A percentile compares a stretch with the other conserved stretches of the same genome.
These are phyloP conservation scores for Nymphaea colorata DNA, from an alignment of 164 flowering plant species.

Conservation along the genomic window DNA sequence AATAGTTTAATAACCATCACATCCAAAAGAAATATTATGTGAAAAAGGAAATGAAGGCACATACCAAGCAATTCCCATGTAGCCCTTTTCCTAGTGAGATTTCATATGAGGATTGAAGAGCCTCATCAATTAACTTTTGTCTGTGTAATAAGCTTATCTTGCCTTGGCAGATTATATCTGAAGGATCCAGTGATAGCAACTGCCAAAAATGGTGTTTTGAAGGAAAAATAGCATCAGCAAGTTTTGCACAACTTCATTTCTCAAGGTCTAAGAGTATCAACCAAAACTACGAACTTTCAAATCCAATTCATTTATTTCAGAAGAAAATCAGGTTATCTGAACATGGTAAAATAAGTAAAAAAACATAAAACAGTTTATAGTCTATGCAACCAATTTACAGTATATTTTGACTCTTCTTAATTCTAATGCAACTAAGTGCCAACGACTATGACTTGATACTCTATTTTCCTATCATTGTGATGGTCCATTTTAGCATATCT, in stretches of 20 bases:
- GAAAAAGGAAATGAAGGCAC: not conserved
- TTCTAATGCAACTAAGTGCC: too few relatives aligned
- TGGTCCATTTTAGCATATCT: too few relatives aligned
- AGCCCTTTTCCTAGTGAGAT: conserved; percentile 59
- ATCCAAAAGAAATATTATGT: too few relatives aligned
- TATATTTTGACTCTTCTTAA: too few relatives aligned
- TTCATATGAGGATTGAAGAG: conserved; percentile 54
- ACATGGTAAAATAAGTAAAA: too few relatives aligned
- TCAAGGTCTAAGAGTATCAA: not conserved
- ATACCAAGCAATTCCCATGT: conserved; percentile 73
- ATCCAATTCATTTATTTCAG: too few relatives aligned
- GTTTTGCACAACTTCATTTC: not conserved
- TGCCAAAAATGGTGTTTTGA: conserved; percentile 16
- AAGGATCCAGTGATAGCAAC: conserved; percentile 57
- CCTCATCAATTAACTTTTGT: conserved; percentile 56
- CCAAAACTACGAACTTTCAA: too few relatives aligned
- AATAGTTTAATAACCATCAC: not conserved
- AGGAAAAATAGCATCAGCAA: not conserved
- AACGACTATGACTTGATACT: too few relatives aligned
- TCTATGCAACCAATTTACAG: too few relatives aligned
- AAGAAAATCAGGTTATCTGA: too few relatives aligned
- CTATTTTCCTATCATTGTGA: too few relatives aligned
- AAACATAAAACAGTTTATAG: too few relatives aligned
- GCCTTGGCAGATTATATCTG: conserved; percentile 45
- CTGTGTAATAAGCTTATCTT: conserved; percentile 41